A percentile compares a stretch with the other conserved stretches of the same genome.
phyloP scores from a whole-genome alignment of 257 asterid genomes.

The Gynochthodes officinalis region DNA sequence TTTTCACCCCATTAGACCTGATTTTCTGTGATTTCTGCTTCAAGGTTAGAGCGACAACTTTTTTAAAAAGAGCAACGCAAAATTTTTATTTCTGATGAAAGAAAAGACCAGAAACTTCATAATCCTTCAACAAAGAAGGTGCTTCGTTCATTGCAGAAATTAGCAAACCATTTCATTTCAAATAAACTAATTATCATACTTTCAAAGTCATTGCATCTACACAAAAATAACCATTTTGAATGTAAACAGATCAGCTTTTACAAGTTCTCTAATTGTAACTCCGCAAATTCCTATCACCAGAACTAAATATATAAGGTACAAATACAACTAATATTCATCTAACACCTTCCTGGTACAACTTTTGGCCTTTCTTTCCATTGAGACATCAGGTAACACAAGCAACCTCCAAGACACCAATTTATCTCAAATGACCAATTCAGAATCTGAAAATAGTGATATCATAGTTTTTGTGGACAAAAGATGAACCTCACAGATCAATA shows the following conservation, averaged over 20 bases:
- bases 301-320: not conserved
- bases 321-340: slow-evolving; percentile 2
- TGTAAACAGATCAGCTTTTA: not conserved
- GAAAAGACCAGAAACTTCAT: not conserved
- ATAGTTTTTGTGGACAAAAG: not conserved
- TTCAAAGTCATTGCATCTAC: not conserved
- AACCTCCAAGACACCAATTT: slow-evolving; percentile 18
- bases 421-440: slow-evolving; percentile 19
- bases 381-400: slow-evolving; percentile 6
- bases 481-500: not conserved
- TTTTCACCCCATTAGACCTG: too few species aligned
- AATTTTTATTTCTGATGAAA: not conserved
- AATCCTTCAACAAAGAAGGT: not conserved
- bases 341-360: not conserved
- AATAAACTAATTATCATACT: not conserved
- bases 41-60: too few species aligned
- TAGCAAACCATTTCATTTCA: not conserved
- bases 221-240: too few species aligned
- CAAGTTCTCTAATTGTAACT: not conserved
- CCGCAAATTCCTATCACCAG: not conserved
- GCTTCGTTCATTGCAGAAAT: not conserved
- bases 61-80: too few species aligned
- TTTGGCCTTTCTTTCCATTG: not conserved
- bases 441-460: not conserved
- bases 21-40: too few species aligned